Evolutionary conservation across 768 basidiomycete species (phyloP).

Genomic region (Lactarius deliciosus): DNA sequence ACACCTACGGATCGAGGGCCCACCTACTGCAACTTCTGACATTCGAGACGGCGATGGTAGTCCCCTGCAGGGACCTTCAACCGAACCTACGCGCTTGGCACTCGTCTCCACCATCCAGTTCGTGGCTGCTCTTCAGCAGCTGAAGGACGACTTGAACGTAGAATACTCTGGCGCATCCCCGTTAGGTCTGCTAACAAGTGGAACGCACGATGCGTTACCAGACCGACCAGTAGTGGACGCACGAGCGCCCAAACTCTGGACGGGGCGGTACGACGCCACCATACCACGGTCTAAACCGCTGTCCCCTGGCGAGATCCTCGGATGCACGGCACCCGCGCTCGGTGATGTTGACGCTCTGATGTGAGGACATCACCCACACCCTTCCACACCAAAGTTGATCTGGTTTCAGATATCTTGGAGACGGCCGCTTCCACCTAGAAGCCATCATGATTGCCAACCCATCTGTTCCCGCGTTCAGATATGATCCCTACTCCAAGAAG

Average conservation of each 20-base stretch:
- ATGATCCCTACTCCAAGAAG: conserved; percentile 98
- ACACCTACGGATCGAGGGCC: conserved; percentile 64
- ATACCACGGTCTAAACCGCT: conserved; percentile 90
- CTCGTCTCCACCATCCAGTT: conserved; percentile 98
- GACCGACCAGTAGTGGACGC: conserved; percentile 22
- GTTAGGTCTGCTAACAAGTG: conserved; percentile 28
- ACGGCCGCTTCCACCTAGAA: conserved; percentile 97
- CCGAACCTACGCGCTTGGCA: conserved; percentile 67
- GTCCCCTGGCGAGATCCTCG: conserved; percentile 94
- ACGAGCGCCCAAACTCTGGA: conserved; percentile 42
- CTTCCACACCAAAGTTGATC: conserved; percentile 17
- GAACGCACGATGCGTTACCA: conserved; percentile 7
- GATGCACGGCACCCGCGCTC: conserved; percentile 90
- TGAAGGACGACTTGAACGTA: conserved; percentile 72
- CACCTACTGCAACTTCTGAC: conserved; percentile 9
- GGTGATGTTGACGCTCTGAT: conserved; percentile 84
- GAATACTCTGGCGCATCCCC: conserved; percentile 36
- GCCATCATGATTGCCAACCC: conserved; percentile 99
- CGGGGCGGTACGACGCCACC: conserved; percentile 66
- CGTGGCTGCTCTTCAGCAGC: conserved; percentile 83
- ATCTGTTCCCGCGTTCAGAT: conserved; percentile 89
- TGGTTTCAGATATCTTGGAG: conserved; percentile 81
- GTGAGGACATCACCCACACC: conserved; percentile 46
- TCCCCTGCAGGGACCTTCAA: conserved; percentile 19
- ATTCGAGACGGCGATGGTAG: conserved; percentile 24